Evolutionary conservation across 495 filamentous ascomycete species (phyloP).

Genomic region (Aspergillus bridgeri): DNA sequence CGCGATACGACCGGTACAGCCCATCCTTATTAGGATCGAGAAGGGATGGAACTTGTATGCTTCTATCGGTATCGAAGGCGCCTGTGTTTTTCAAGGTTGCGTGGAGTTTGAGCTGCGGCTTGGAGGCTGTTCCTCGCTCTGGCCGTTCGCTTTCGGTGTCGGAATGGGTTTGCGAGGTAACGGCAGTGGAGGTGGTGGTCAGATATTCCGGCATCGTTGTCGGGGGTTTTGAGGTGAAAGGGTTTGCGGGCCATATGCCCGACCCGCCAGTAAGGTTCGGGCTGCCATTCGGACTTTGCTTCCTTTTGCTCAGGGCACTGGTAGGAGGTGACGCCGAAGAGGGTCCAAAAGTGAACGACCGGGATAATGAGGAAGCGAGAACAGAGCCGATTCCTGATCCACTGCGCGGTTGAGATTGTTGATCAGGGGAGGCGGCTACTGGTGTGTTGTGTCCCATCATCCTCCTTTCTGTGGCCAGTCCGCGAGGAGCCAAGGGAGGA

Average conservation of each 20-base stretch:
- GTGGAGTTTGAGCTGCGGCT: conserved; percentile 45
- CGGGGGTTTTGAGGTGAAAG: conserved; percentile 47
- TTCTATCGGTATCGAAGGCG: conserved; percentile 75
- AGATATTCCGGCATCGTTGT: conserved; percentile 31
- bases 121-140: conserved; percentile 12
- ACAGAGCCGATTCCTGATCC: conserved; percentile 52
- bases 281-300: conserved; percentile 63
- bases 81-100: conserved; percentile 71
- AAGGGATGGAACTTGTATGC: conserved; percentile 57
- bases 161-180: conserved; percentile 36
- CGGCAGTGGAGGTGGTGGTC: conserved; percentile 22
- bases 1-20: conserved; percentile 68
- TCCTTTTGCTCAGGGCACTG: conserved; percentile 50
- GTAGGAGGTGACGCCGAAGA: conserved; percentile 65
- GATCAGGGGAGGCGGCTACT: conserved; percentile 63
- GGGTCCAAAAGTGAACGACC: conserved; percentile 62
- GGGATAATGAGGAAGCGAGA: conserved; percentile 67
- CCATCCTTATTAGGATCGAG: conserved; percentile 60
- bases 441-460: conserved; percentile 57
- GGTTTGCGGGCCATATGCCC: conserved; percentile 62
- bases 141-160: conserved; percentile 46
- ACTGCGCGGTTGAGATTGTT: conserved; percentile 43
- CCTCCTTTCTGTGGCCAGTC: conserved; percentile 34
- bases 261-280: conserved; percentile 57
- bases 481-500: conserved; percentile 50